A percentile compares a stretch with the other conserved stretches of the same genome.
phyloP scores from a whole-genome alignment of 2,329 filamentous ascomycete species.

The Pseudogymnoascus sp. region DNA sequence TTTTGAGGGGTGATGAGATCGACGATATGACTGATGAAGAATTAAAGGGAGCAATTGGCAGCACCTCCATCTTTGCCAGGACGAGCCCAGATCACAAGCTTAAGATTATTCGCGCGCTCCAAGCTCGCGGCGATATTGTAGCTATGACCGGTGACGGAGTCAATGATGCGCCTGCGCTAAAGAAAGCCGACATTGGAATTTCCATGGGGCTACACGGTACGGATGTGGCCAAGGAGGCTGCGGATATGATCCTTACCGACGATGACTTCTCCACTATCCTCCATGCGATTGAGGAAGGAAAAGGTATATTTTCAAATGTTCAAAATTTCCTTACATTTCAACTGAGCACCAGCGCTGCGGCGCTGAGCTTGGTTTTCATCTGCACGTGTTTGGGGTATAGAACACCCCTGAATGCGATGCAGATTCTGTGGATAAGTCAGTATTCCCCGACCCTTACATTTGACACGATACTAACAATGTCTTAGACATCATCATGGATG shows the following conservation, averaged over 20 bases:
- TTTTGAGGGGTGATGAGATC: conserved; percentile 84
- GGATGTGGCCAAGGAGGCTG: conserved; percentile 91
- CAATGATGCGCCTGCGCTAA: conserved; percentile 92
- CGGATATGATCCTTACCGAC: conserved; percentile 88
- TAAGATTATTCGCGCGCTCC: conserved; percentile 88
- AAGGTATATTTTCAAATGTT: conserved; percentile 99
- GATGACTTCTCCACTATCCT: conserved; percentile 90
- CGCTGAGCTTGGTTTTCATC: conserved; percentile 80
- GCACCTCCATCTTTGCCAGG: conserved; percentile 89
- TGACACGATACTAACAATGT: conserved; percentile 22
- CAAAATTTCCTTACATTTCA: conserved; percentile 99
- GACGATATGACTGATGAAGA: conserved; percentile 83
- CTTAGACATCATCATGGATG: conserved; percentile 97
- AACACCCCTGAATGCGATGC: conserved; percentile 96
- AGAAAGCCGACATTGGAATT: conserved; percentile 96
- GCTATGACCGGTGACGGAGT: conserved; percentile 99
- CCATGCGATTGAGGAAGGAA: conserved; percentile 94
- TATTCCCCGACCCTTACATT: conserved; percentile 20
- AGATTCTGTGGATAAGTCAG: conserved; percentile 99
- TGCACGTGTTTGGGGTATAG: conserved; percentile 90
- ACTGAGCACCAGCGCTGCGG: conserved; percentile 91
- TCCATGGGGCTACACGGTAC: conserved; percentile 93
- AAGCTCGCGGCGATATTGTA: conserved; percentile 89
- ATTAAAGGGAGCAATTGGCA: conserved; percentile 73
- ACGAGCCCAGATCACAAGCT: conserved; percentile 97